These are phyloP conservation scores for Cryptococcus hybrid DNA, from an alignment of 1,284 basidiomycete genomes.

Conservation along the genomic window DNA sequence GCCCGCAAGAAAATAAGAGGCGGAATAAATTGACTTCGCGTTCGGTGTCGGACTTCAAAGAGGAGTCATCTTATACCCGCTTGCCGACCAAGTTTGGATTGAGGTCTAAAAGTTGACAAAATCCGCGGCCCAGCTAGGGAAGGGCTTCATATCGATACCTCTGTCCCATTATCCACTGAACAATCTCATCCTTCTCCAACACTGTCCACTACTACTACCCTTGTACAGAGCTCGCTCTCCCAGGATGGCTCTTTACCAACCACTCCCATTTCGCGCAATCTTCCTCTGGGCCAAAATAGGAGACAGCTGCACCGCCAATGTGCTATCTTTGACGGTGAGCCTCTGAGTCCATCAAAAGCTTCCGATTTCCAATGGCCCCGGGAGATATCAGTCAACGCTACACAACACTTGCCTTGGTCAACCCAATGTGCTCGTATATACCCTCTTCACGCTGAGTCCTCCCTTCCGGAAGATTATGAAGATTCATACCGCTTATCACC, in stretches of 20 bases:
- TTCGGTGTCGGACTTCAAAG: conserved; percentile 1
- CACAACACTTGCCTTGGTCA: too few relatives aligned
- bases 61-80: conserved; percentile 5
- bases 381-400: too few relatives aligned
- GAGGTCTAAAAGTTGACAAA: background rate
- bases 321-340: conserved; percentile 14
- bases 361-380: background rate
- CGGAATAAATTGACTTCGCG: background rate
- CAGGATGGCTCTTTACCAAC: background rate
- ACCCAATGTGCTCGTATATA: too few relatives aligned
- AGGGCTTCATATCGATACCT: background rate
- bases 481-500: background rate
- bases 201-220: background rate
- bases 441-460: too few relatives aligned
- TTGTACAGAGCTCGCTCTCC: background rate
- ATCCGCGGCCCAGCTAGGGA: background rate
- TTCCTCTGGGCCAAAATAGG: background rate
- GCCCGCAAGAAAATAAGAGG: background rate
- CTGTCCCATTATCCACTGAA: background rate
- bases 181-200: background rate
- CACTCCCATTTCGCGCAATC: background rate
- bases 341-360: conserved; percentile 4
- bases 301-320: conserved; percentile 11
- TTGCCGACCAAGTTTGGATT: conserved; percentile 3
- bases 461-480: too few relatives aligned